phyloP scores from a whole-genome alignment of 1,284 basidiomycete genomes.

The Apiotrichum mycotoxinovorans region DNA sequence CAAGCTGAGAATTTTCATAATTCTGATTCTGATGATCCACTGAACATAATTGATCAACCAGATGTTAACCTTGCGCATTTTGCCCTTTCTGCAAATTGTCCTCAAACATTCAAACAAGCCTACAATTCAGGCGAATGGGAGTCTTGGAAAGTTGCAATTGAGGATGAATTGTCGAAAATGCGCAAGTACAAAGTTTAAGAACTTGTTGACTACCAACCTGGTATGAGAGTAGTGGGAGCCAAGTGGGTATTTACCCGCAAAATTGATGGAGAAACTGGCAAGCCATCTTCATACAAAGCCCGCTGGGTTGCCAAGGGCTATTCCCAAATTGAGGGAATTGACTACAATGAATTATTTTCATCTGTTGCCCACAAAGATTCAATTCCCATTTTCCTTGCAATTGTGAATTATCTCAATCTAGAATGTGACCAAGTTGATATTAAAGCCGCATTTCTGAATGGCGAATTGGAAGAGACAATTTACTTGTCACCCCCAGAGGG shows the following conservation, averaged over 20 bases:
- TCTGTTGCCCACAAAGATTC: constrained; percentile 28
- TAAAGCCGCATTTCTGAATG: constrained; percentile 16
- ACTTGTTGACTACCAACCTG: not conserved
- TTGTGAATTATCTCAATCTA: constrained; percentile 25
- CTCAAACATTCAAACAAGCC: not conserved
- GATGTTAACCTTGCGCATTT: too few relatives aligned
- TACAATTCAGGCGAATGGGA: constrained; percentile 2
- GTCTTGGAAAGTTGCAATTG: constrained; percentile 19
- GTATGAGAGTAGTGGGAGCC: constrained; percentile 3
- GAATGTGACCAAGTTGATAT: constrained; percentile 33
- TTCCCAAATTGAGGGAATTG: constrained; percentile 16
- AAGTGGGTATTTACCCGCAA: constrained; percentile 20
- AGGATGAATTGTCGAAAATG: constrained; percentile 23
- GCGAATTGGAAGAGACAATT: constrained; percentile 15
- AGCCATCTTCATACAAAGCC: constrained; percentile 16
- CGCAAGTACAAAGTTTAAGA: constrained; percentile 21
- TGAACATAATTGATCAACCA: too few relatives aligned
- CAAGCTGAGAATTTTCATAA: too few relatives aligned
- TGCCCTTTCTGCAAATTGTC: not conserved
- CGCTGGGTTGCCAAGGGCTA: constrained; percentile 19
- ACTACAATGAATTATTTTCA: constrained; percentile 23
- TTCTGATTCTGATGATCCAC: too few relatives aligned
- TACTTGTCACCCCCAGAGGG: constrained; percentile 25
- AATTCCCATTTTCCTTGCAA: constrained; percentile 21
- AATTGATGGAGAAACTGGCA: constrained; percentile 16